Evolutionary conservation across 1,139 yeast species (phyloP).

Genomic region (Ashbya aceris): DNA sequence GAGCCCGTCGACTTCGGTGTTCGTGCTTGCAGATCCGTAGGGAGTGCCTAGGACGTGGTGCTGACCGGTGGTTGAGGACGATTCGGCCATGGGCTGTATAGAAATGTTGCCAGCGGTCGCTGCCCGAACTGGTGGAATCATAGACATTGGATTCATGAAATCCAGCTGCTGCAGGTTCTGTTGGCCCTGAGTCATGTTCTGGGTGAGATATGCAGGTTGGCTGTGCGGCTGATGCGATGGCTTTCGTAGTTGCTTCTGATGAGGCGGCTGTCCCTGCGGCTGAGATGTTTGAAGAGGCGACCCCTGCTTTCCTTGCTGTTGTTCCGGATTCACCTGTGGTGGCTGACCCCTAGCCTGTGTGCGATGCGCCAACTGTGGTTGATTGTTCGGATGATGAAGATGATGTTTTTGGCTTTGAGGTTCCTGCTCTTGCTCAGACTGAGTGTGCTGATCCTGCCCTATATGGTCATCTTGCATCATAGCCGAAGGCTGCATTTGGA

Average conservation of each 20-base stretch:
- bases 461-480: no score
- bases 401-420: background rate
- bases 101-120: background rate
- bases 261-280: slow-evolving; percentile 2
- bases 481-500: no score
- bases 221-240: slow-evolving; percentile 14
- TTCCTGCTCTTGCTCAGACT: background rate
- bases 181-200: slow-evolving; percentile 13
- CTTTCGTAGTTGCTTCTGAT: slow-evolving; percentile 6
- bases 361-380: no score
- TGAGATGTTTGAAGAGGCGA: background rate
- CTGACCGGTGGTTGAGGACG: background rate
- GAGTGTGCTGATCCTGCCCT: no score
- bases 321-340: no score
- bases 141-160: background rate
- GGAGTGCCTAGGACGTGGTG: background rate
- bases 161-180: slow-evolving; percentile 10
- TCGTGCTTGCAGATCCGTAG: background rate
- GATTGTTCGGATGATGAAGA: background rate
- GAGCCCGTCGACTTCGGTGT: background rate
- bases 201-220: slow-evolving; percentile 12
- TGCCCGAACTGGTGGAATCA: background rate
- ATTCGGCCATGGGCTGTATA: background rate
- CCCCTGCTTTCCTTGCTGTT: no score
- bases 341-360: no score